phyloP scores from a whole-genome alignment of 106 monocot genomes.

The Allium sativum region DNA sequence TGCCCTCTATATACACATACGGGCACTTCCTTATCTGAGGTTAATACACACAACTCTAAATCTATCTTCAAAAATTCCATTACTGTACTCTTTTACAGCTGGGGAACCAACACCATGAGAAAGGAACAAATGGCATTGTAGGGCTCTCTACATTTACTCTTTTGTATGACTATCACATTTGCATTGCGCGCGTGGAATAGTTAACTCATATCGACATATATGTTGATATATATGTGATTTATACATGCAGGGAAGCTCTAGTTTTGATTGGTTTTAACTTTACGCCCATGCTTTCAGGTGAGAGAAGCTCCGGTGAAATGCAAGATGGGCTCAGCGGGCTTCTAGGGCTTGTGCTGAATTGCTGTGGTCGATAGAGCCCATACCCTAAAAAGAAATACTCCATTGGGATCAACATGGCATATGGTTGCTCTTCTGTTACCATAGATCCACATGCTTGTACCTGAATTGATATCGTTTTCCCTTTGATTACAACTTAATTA shows the following conservation, averaged over 20 bases:
- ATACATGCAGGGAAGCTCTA: constrained; percentile 29
- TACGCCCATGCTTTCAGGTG: constrained; percentile 72
- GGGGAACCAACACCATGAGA: neutral
- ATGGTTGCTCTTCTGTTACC: constrained; percentile 77
- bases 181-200: neutral
- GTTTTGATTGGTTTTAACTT: constrained; percentile 76
- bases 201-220: neutral
- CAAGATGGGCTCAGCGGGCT: constrained; percentile 63
- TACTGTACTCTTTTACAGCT: neutral
- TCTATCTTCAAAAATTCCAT: constrained; percentile 12
- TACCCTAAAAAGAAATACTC: constrained; percentile 57
- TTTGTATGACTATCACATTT: neutral
- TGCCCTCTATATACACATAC: too few species aligned
- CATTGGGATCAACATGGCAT: constrained; percentile 63
- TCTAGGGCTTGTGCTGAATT: constrained; percentile 39
- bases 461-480: constrained; percentile 5
- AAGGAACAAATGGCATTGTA: neutral
- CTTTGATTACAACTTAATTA: too few species aligned
- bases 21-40: too few species aligned
- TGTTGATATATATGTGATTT: neutral
- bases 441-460: constrained; percentile 64
- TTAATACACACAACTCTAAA: too few species aligned
- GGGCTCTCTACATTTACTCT: neutral
- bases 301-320: constrained; percentile 58
- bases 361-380: constrained; percentile 39